Evolutionary conservation across 2,329 filamentous ascomycete species (phyloP).

Genomic region (Biscogniauxia marginata): DNA sequence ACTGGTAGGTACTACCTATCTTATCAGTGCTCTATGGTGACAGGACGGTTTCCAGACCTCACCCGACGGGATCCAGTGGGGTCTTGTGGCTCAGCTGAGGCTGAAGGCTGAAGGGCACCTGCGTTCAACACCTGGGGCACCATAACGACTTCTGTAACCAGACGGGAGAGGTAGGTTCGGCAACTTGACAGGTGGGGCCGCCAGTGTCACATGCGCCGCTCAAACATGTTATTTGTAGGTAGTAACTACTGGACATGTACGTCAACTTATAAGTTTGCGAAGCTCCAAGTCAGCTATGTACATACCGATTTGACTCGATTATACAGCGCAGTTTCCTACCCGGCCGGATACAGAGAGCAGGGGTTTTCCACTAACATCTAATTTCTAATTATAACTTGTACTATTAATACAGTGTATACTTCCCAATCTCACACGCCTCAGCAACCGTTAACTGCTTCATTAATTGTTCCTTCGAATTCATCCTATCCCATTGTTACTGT

Average conservation of each 20-base stretch:
- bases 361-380: background rate
- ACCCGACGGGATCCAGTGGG: background rate
- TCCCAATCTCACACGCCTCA: no score
- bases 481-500: no score
- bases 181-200: background rate
- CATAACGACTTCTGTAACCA: background rate
- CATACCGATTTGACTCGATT: background rate
- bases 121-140: no score
- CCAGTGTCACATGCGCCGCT: background rate
- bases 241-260: no score
- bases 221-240: background rate
- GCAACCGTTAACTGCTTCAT: no score
- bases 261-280: background rate
- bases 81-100: slow-evolving; percentile 15
- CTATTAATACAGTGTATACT: background rate
- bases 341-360: background rate
- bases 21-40: no score
- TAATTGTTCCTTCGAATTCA: no score
- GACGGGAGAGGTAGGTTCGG: background rate
- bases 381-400: background rate
- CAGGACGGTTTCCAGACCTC: no score
- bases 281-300: background rate
- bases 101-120: slow-evolving; percentile 11
- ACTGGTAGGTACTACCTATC: no score
- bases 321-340: background rate